Conservation (phyloP, 148 eudicot species). For the Fagopyrum tataricum region DNA sequence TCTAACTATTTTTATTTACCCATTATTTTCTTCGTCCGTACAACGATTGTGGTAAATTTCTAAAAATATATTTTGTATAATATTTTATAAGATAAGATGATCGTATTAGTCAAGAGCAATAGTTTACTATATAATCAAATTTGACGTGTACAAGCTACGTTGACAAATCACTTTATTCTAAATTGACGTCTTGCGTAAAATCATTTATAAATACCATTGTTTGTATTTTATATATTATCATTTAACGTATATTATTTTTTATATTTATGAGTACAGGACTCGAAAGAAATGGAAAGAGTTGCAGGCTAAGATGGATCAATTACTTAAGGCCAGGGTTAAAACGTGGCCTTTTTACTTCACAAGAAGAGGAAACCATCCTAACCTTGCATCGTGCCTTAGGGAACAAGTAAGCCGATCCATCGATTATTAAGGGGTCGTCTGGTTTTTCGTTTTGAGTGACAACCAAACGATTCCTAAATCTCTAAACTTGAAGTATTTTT, state of each 20-base stretch:
- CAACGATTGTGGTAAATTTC: too few species aligned
- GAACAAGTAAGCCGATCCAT: constrained; percentile 62
- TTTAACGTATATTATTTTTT: background rate
- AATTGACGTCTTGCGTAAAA: background rate
- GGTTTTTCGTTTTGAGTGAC: too few species aligned
- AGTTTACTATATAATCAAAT: background rate
- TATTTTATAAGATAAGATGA: background rate
- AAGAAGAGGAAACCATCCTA: constrained; percentile 60
- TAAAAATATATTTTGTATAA: too few species aligned
- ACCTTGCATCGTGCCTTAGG: constrained; percentile 58
- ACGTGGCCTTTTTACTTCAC: constrained; percentile 45
- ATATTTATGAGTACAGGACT: constrained; percentile 29
- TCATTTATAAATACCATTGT: background rate
- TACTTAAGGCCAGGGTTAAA: constrained; percentile 79
- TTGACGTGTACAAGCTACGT: background rate
- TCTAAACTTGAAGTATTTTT: too few species aligned
- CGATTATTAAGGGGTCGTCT: too few species aligned
- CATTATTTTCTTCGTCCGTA: background rate
- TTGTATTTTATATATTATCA: background rate
- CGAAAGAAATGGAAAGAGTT: constrained; percentile 81
- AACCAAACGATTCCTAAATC: too few species aligned
- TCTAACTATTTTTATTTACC: background rate
- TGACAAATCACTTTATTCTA: background rate
- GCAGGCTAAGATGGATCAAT: constrained; percentile 87
- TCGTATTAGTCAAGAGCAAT: background rate